A percentile compares a stretch with the other conserved stretches of the same genome.
These are phyloP conservation scores for Botryotinia globosa DNA, from an alignment of 2,329 filamentous ascomycete species.

Conservation along the genomic window DNA sequence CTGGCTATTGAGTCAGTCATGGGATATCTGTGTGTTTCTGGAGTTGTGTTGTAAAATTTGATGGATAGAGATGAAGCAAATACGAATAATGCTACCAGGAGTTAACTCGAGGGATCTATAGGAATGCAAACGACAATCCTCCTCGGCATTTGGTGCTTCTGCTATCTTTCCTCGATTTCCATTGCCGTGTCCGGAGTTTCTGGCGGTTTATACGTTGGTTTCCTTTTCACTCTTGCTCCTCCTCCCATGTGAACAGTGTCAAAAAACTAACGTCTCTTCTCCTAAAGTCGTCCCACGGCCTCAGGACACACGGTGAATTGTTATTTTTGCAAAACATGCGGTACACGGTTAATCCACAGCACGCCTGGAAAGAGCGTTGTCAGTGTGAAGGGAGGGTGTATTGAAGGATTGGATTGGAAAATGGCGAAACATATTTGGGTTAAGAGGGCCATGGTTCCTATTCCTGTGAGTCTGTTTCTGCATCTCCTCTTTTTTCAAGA, in stretches of 20 bases:
- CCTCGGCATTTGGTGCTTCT: conserved; percentile 16
- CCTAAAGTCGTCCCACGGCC: conserved; percentile 52
- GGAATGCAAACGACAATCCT: conserved; percentile 16
- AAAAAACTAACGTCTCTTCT: conserved; percentile 10
- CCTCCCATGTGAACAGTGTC: background rate
- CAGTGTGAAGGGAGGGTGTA: conserved; percentile 65
- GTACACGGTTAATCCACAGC: conserved; percentile 62
- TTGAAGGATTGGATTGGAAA: conserved; percentile 60
- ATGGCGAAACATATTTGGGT: conserved; percentile 57
- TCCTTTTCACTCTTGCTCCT: background rate
- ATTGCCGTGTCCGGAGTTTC: background rate
- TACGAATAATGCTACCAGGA: background rate
- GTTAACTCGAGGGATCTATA: background rate
- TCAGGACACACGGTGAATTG: conserved; percentile 58
- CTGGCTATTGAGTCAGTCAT: too few relatives aligned
- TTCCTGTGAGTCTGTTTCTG: conserved; percentile 44
- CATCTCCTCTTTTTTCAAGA: background rate
- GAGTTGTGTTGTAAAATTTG: background rate
- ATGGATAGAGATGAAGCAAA: background rate
- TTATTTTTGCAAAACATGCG: conserved; percentile 66
- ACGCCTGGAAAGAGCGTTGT: conserved; percentile 59
- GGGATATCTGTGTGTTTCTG: background rate
- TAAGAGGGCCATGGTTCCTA: conserved; percentile 53
- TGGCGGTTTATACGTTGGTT: conserved; percentile 13
- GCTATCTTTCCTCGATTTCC: conserved; percentile 16